These are phyloP conservation scores for Colletotrichum sojae DNA, from an alignment of 2,329 filamentous ascomycete genomes.

Conservation along the genomic window DNA sequence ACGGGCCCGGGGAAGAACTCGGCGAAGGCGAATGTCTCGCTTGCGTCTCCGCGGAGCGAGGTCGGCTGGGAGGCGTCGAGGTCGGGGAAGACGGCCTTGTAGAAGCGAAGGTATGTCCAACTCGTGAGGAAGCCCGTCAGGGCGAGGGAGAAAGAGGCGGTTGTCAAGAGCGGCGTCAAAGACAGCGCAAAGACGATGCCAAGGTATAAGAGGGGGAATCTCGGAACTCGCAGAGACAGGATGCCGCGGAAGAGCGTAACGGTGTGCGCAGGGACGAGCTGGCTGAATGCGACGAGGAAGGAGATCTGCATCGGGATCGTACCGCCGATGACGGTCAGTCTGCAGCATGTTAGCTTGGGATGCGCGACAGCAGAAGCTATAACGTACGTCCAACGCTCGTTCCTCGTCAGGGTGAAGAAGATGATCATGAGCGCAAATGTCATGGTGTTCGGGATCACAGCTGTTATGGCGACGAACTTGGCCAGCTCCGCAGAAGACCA, in stretches of 20 bases:
- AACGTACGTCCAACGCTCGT: constrained; percentile 78
- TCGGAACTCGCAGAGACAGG: constrained; percentile 87
- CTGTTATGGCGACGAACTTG: constrained; percentile 86
- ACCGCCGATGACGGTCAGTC: constrained; percentile 86
- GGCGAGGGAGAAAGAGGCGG: constrained; percentile 84
- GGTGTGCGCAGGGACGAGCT: constrained; percentile 96
- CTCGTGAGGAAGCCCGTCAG: constrained; percentile 87
- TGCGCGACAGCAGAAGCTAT: constrained; percentile 1
- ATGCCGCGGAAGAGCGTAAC: constrained; percentile 93
- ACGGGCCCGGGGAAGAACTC: constrained; percentile 92
- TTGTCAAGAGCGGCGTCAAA: constrained; percentile 71
- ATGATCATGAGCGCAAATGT: constrained; percentile 80
- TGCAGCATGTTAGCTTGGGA: constrained; percentile 53
- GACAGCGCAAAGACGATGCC: constrained; percentile 77
- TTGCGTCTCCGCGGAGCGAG: constrained; percentile 87
- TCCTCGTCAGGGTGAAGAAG: constrained; percentile 79
- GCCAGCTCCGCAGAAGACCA: constrained; percentile 94
- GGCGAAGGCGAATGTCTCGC: constrained; percentile 95
- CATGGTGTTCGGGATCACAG: constrained; percentile 84
- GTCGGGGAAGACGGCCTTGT: constrained; percentile 81
- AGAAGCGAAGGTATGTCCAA: constrained; percentile 98
- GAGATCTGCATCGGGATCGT: constrained; percentile 91
- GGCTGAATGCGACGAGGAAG: constrained; percentile 97
- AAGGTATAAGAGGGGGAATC: constrained; percentile 81
- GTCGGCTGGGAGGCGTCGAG: constrained; percentile 73